Evolutionary conservation across 179 eudicot genomes (phyloP).

Genomic region (Vitellaria paradoxa): DNA sequence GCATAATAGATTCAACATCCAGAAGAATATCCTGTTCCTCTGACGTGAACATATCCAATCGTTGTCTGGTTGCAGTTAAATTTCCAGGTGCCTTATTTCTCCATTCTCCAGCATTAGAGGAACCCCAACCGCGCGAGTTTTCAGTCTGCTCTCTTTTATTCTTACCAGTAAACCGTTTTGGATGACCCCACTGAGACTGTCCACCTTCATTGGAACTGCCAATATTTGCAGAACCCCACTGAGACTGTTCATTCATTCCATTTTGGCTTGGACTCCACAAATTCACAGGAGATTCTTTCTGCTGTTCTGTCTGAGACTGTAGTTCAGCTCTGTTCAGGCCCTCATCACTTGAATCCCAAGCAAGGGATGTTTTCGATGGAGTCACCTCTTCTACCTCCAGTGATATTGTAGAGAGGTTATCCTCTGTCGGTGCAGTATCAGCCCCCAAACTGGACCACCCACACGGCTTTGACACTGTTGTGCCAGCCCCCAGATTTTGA

Average conservation of each 20-base stretch:
- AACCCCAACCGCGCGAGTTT: constrained; percentile 63
- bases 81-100: constrained; percentile 32
- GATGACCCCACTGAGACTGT: constrained; percentile 12
- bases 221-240: constrained; percentile 17
- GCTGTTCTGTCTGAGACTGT: not conserved
- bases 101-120: constrained; percentile 60
- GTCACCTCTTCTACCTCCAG: not conserved
- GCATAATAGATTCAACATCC: constrained; percentile 68
- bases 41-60: constrained; percentile 64
- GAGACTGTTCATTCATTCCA: constrained; percentile 11
- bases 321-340: not conserved
- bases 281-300: not conserved
- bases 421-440: not conserved
- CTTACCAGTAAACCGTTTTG: constrained; percentile 24
- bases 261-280: constrained; percentile 3
- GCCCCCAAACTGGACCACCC: constrained; percentile 11
- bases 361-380: not conserved
- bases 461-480: not conserved
- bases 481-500: not conserved
- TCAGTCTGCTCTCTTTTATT: constrained; percentile 29
- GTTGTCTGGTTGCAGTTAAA: constrained; percentile 58
- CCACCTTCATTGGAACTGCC: not conserved
- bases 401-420: not conserved
- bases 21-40: constrained; percentile 77
- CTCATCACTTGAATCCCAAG: not conserved